Evolutionary conservation across 1,284 basidiomycete species (phyloP).

Genomic region (Tilletiaria anomala): DNA sequence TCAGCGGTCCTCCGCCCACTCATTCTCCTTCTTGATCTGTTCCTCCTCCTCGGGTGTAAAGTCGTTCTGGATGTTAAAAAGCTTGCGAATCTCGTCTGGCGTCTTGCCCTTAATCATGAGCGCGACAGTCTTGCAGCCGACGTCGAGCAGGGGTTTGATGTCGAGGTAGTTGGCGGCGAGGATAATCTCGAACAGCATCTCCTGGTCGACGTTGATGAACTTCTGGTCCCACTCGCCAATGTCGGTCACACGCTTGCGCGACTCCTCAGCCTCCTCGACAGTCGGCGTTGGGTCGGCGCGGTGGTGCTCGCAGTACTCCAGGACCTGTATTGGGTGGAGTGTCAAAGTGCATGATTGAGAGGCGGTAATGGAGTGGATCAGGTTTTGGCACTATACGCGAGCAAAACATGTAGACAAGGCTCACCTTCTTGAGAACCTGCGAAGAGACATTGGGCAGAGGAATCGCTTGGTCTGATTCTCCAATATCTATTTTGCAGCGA

Average conservation of each 20-base stretch:
- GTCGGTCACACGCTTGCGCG: slow-evolving; percentile 91
- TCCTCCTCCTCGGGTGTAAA: slow-evolving; percentile 99
- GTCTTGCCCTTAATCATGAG: slow-evolving; percentile 99
- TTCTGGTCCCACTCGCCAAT: slow-evolving; percentile 99
- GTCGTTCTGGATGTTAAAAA: slow-evolving; percentile 66
- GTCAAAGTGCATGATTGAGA: neutral
- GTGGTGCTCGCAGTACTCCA: slow-evolving; percentile 99
- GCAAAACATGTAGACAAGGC: neutral
- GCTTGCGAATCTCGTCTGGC: slow-evolving; percentile 84
- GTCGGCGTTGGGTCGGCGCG: slow-evolving; percentile 87
- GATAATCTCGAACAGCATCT: slow-evolving; percentile 98
- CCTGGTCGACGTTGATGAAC: slow-evolving; percentile 83
- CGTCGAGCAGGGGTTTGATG: slow-evolving; percentile 95
- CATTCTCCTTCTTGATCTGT: slow-evolving; percentile 99
- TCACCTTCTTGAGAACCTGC: slow-evolving; percentile 85
- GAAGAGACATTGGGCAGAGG: slow-evolving; percentile 94
- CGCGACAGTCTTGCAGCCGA: slow-evolving; percentile 98
- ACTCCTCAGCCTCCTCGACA: slow-evolving; percentile 60
- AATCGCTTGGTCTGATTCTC: slow-evolving; percentile 55
- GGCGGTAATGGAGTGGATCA: neutral
- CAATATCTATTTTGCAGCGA: slow-evolving; percentile 17
- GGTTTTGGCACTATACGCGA: neutral
- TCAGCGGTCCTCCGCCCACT: slow-evolving; percentile 9
- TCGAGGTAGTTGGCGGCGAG: slow-evolving; percentile 99
- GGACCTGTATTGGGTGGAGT: slow-evolving; percentile 49